phyloP scores from a whole-genome alignment of 208 protist genomes.

The Leishmania aethiopica region DNA sequence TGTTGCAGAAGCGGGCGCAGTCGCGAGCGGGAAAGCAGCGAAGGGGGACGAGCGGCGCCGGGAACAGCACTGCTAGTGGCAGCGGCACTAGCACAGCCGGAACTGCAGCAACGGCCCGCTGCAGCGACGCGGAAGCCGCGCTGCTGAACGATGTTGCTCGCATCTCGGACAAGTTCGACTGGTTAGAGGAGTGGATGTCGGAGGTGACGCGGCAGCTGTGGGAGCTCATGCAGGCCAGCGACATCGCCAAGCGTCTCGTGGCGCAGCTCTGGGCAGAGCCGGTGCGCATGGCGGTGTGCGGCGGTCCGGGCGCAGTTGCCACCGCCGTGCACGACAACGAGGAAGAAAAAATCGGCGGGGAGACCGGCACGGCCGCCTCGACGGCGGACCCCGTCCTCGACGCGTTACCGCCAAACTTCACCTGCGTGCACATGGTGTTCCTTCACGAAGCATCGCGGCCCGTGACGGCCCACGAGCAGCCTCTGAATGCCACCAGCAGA shows the following conservation, averaged over 20 bases:
- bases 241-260: slow-evolving; percentile 35
- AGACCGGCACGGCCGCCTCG: background rate
- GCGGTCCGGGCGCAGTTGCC: background rate
- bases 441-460: slow-evolving; percentile 24
- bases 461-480: slow-evolving; percentile 10
- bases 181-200: slow-evolving; percentile 32
- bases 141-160: slow-evolving; percentile 25
- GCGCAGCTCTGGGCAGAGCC: slow-evolving; percentile 33
- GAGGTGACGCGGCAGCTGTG: slow-evolving; percentile 16
- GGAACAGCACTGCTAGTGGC: background rate
- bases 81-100: background rate
- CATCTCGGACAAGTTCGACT: slow-evolving; percentile 23
- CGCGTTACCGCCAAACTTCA: slow-evolving; percentile 25
- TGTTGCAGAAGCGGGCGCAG: slow-evolving; percentile 10
- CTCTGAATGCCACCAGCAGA: background rate
- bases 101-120: background rate
- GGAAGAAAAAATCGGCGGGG: background rate
- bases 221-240: slow-evolving; percentile 24
- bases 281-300: slow-evolving; percentile 1
- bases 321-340: slow-evolving; percentile 2
- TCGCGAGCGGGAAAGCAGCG: background rate
- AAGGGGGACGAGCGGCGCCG: background rate
- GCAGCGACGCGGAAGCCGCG: slow-evolving; percentile 14
- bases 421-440: slow-evolving; percentile 48
- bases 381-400: slow-evolving; percentile 19